A percentile compares a stretch with the other conserved stretches of the same genome.
These are phyloP conservation scores for Hymenoscyphus infarciens DNA, from an alignment of 2,329 filamentous ascomycete genomes.

Conservation along the genomic window DNA sequence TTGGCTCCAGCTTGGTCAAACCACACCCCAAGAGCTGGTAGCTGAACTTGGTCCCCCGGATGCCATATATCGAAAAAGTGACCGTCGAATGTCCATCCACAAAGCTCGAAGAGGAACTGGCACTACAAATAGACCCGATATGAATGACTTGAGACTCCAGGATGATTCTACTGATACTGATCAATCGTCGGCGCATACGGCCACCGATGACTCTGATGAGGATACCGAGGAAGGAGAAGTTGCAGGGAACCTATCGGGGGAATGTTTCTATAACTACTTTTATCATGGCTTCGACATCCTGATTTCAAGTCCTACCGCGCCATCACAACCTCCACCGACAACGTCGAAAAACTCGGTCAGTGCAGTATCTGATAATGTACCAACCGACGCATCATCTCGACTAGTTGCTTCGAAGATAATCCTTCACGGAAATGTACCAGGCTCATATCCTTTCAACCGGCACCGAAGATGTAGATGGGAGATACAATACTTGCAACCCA, in stretches of 20 bases:
- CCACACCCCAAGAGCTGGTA: conserved; percentile 86
- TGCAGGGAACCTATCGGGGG: conserved; percentile 55
- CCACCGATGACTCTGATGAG: conserved; percentile 64
- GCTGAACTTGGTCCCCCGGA: conserved; percentile 90
- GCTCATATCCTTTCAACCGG: conserved; percentile 94
- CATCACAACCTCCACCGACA: conserved; percentile 61
- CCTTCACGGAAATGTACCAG: conserved; percentile 89
- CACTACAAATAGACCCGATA: conserved; percentile 45
- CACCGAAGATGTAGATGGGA: conserved; percentile 88
- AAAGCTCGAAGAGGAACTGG: conserved; percentile 55
- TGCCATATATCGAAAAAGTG: conserved; percentile 88
- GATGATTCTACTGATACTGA: conserved; percentile 69
- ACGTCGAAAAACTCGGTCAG: conserved; percentile 40
- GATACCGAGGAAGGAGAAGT: conserved; percentile 60
- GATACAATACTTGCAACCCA: conserved; percentile 54
- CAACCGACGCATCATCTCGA: conserved; percentile 48
- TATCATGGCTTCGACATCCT: conserved; percentile 91
- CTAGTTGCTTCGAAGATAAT: conserved; percentile 89
- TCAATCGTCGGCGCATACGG: conserved; percentile 68
- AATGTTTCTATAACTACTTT: conserved; percentile 97
- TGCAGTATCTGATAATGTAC: conserved; percentile 24
- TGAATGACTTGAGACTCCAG: conserved; percentile 31
- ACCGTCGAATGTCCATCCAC: conserved; percentile 85
- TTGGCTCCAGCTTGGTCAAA: conserved; percentile 75
- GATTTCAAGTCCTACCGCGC: conserved; percentile 69